These are phyloP conservation scores for Populus hybrid DNA, from an alignment of 441 rosid genomes.

Conservation along the genomic window DNA sequence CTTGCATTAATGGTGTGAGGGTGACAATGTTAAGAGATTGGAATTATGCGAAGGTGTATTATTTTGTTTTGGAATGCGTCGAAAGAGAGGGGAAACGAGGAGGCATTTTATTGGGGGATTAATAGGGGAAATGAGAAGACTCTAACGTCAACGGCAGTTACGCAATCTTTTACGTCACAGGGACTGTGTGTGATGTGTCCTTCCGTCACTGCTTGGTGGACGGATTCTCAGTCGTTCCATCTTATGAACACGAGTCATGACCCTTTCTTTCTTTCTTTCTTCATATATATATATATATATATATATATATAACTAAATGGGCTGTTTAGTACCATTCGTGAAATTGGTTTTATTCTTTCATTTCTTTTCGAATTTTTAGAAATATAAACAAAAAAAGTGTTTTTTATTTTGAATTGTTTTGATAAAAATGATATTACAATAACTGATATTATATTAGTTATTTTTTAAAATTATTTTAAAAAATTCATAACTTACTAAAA, in stretches of 20 bases:
- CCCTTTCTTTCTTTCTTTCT: background rate
- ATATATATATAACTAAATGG: no score
- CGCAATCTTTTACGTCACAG: constrained; percentile 56
- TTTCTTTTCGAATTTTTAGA: no score
- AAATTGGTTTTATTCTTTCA: no score
- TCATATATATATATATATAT: no score
- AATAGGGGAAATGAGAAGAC: constrained; percentile 30
- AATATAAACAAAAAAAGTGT: no score
- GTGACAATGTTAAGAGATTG: background rate
- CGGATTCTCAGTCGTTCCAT: constrained; percentile 24
- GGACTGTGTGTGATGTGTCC: constrained; percentile 34
- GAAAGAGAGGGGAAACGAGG: background rate
- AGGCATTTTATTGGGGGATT: background rate
- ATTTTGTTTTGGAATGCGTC: background rate
- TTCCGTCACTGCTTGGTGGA: constrained; percentile 37
- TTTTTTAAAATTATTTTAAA: no score
- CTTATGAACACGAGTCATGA: constrained; percentile 9
- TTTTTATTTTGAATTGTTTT: no score
- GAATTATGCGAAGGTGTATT: background rate
- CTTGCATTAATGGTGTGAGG: constrained; percentile 43
- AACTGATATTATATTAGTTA: no score
- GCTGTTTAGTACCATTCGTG: no score
- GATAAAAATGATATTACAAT: no score
- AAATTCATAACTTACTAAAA: no score
- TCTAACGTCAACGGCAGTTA: constrained; percentile 53